Conservation (phyloP, 177 flowering plant genomes). For the Vitis hybrid region DNA sequence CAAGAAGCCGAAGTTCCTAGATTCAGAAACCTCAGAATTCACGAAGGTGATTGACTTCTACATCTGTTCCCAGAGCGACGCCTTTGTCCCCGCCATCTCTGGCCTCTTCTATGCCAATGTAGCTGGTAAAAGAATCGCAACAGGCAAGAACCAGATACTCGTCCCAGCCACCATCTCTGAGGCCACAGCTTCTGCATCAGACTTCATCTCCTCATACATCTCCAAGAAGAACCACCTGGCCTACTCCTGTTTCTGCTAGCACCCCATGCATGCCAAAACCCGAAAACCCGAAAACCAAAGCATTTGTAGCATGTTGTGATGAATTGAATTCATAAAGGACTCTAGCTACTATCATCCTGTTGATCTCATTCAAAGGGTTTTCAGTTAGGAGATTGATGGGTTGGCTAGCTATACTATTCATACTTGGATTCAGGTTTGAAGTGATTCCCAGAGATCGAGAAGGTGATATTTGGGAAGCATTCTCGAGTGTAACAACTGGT, state of each 20-base stretch:
- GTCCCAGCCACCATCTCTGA: slow-evolving; percentile 60
- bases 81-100: slow-evolving; percentile 92
- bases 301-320: neutral
- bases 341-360: no score
- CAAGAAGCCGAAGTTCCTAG: slow-evolving; percentile 58
- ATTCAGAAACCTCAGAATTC: slow-evolving; percentile 43
- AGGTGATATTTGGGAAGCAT: no score
- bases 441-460: no score
- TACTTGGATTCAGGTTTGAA: no score
- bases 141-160: slow-evolving; percentile 72
- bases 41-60: slow-evolving; percentile 80
- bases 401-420: no score
- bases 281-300: neutral
- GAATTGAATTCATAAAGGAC: no score
- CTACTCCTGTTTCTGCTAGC: slow-evolving; percentile 81
- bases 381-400: no score
- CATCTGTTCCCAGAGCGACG: slow-evolving; percentile 82
- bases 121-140: slow-evolving; percentile 86
- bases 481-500: no score
- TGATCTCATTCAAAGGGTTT: no score
- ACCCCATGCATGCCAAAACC: neutral
- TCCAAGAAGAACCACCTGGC: slow-evolving; percentile 86
- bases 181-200: slow-evolving; percentile 48
- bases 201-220: slow-evolving; percentile 62
- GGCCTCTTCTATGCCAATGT: slow-evolving; percentile 92